Evolutionary conservation across 768 basidiomycete species (phyloP).

Genomic region (Pluteus cervinus): DNA sequence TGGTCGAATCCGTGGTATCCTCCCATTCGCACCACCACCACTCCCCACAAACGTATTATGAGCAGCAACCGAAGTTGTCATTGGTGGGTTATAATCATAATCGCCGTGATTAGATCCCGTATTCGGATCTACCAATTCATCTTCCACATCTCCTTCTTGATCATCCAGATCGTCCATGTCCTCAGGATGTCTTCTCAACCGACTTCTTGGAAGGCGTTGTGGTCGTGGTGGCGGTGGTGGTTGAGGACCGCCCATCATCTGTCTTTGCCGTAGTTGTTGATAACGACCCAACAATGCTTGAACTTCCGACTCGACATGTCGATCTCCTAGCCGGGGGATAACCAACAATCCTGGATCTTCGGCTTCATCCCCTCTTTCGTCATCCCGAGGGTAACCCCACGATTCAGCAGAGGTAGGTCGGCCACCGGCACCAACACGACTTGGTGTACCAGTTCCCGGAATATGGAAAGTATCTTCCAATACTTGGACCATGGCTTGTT

Average conservation of each 20-base stretch:
- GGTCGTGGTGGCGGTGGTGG: slow-evolving; percentile 9
- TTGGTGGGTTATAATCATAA: slow-evolving; percentile 19
- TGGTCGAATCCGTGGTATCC: too few species aligned
- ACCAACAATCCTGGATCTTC: slow-evolving; percentile 48
- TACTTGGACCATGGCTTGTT: slow-evolving; percentile 38
- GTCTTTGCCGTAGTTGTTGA: slow-evolving; percentile 7
- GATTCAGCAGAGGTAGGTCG: slow-evolving; percentile 31
- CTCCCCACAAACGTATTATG: too few species aligned
- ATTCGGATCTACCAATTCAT: slow-evolving; percentile 16
- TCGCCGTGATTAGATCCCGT: slow-evolving; percentile 23
- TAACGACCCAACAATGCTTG: slow-evolving; percentile 40
- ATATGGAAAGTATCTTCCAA: slow-evolving; percentile 58
- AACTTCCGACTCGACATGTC: slow-evolving; percentile 49
- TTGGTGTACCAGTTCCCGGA: slow-evolving; percentile 23
- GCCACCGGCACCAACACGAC: slow-evolving; percentile 21
- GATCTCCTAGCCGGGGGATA: slow-evolving; percentile 51
- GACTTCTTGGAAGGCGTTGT: slow-evolving; percentile 17
- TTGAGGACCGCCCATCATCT: slow-evolving; percentile 12
- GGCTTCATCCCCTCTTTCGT: slow-evolving; percentile 20
- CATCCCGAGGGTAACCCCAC: slow-evolving; percentile 13
- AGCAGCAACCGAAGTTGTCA: slow-evolving; percentile 8
- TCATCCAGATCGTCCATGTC: slow-evolving; percentile 9
- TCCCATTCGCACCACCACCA: too few species aligned
- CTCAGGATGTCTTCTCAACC: too few species aligned
- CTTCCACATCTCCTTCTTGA: too few species aligned